Conservation (phyloP, 106 monocot genomes). For the Apostasia shenzhenica region DNA sequence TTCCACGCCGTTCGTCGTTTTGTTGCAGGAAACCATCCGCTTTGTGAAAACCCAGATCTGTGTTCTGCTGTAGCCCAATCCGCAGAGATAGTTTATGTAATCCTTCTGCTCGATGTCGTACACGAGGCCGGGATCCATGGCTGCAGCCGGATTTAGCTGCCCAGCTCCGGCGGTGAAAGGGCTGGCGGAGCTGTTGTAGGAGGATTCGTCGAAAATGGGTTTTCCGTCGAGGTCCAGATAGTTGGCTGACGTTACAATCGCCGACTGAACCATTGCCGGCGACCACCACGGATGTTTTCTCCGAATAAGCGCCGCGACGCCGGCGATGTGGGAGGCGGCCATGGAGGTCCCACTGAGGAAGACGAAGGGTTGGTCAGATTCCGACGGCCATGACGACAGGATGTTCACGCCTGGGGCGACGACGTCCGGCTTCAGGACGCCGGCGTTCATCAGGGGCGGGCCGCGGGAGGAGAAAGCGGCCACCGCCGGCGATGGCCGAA, state of each 20-base stretch:
- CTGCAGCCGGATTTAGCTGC: constrained; percentile 34
- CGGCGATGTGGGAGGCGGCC: constrained; percentile 18
- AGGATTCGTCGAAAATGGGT: constrained; percentile 3
- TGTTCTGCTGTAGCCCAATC: constrained; percentile 18
- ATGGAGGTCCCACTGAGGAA: constrained; percentile 17
- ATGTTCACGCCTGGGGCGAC: constrained; percentile 34
- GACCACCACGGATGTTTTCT: constrained; percentile 14
- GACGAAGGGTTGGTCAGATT: background rate
- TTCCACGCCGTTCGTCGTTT: constrained; percentile 1
- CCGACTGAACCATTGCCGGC: constrained; percentile 16
- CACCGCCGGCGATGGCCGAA: constrained; percentile 6
- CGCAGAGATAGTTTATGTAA: constrained; percentile 44
- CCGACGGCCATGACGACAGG: constrained; percentile 29
- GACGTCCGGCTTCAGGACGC: constrained; percentile 42
- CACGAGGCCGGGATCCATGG: constrained; percentile 48
- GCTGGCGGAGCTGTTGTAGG: constrained; percentile 10
- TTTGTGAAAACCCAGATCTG: constrained; percentile 4
- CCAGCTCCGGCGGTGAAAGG: constrained; percentile 28
- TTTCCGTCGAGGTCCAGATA: background rate
- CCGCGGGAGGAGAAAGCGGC: constrained; percentile 50
- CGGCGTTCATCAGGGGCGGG: constrained; percentile 17
- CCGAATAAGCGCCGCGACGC: constrained; percentile 5
- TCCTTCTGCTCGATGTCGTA: constrained; percentile 27
- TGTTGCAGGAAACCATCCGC: background rate
- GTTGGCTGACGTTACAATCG: constrained; percentile 12